Conservation (phyloP, 352 stramenopile genomes). For the Pythium aquatile region DNA sequence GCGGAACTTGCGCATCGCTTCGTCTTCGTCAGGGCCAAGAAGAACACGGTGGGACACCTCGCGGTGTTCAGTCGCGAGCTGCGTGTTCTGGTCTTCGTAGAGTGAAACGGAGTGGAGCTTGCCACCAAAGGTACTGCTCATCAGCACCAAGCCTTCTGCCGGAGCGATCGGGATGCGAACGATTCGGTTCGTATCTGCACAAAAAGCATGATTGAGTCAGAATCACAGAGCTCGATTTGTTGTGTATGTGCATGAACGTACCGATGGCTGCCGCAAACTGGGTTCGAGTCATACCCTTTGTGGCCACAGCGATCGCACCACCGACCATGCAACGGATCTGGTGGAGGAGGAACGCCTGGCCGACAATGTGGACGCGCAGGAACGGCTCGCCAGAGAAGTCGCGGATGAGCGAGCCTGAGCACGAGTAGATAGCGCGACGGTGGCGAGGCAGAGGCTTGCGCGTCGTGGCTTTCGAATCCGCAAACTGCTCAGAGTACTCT, state of each 20-base stretch:
- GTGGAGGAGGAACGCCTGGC: slow-evolving; percentile 85
- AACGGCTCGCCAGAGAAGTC: slow-evolving; percentile 63
- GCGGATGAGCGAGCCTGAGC: slow-evolving; percentile 52
- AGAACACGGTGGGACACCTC: slow-evolving; percentile 60
- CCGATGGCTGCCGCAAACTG: slow-evolving; percentile 73
- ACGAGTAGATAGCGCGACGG: slow-evolving; percentile 78
- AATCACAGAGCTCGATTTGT: background rate
- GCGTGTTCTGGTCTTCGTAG: slow-evolving; percentile 64
- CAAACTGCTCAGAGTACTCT: slow-evolving; percentile 38
- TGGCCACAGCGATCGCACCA: slow-evolving; percentile 78
- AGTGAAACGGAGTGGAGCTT: slow-evolving; percentile 80
- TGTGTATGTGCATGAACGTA: slow-evolving; percentile 28
- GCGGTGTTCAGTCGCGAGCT: slow-evolving; percentile 50
- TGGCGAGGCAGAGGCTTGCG: slow-evolving; percentile 66
- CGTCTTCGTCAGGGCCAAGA: slow-evolving; percentile 45
- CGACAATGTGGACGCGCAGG: slow-evolving; percentile 77
- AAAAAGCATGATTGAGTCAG: slow-evolving; percentile 18
- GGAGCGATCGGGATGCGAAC: slow-evolving; percentile 87
- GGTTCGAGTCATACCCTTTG: slow-evolving; percentile 58
- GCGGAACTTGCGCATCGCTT: slow-evolving; percentile 59
- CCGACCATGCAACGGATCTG: slow-evolving; percentile 92
- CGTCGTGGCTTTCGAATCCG: slow-evolving; percentile 33
- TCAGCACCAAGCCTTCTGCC: slow-evolving; percentile 84
- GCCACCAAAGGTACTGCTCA: slow-evolving; percentile 77
- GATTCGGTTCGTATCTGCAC: slow-evolving; percentile 65